Evolutionary conservation across 1,284 basidiomycete species (phyloP).

Genomic region (Moniliella sp.): DNA sequence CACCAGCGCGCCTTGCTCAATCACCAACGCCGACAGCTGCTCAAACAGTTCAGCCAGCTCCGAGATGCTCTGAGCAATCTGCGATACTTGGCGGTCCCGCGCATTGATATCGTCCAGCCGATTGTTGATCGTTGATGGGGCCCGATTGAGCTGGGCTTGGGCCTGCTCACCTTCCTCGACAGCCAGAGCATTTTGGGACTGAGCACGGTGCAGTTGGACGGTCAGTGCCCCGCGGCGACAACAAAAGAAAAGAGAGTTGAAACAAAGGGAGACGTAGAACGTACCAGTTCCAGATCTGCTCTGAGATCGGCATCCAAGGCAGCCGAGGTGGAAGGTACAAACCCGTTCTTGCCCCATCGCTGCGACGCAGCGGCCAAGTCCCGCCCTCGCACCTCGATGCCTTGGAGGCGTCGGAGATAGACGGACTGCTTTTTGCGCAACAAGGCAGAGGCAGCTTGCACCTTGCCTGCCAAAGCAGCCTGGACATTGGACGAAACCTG

Average conservation of each 20-base stretch:
- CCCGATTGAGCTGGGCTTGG: too few relatives aligned
- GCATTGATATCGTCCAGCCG: conserved; percentile 15
- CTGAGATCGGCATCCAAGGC: too few relatives aligned
- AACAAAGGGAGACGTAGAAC: background rate
- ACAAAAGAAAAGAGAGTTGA: conserved; percentile 1
- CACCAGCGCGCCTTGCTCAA: conserved; percentile 88
- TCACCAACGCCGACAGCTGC: conserved; percentile 72
- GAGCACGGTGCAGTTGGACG: conserved; percentile 2
- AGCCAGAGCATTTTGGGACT: too few relatives aligned
- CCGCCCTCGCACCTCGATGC: conserved; percentile 36
- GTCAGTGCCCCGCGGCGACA: conserved; percentile 1
- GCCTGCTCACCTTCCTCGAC: conserved; percentile 4
- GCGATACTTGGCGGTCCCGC: conserved; percentile 51
- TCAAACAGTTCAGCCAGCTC: conserved; percentile 85
- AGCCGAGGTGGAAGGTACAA: too few relatives aligned
- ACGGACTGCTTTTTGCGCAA: conserved; percentile 92
- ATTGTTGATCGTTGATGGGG: conserved; percentile 2
- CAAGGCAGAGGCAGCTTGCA: conserved; percentile 73
- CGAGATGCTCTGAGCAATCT: conserved; percentile 77
- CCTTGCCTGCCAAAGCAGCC: conserved; percentile 71
- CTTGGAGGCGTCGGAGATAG: conserved; percentile 67
- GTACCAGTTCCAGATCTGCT: too few relatives aligned
- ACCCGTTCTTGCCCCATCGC: conserved; percentile 1
- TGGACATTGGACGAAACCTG: conserved; percentile 75
- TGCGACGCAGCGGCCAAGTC: conserved; percentile 7